phyloP scores from a whole-genome alignment of 2,329 filamentous ascomycete genomes.

The Venturia aucupariae region DNA sequence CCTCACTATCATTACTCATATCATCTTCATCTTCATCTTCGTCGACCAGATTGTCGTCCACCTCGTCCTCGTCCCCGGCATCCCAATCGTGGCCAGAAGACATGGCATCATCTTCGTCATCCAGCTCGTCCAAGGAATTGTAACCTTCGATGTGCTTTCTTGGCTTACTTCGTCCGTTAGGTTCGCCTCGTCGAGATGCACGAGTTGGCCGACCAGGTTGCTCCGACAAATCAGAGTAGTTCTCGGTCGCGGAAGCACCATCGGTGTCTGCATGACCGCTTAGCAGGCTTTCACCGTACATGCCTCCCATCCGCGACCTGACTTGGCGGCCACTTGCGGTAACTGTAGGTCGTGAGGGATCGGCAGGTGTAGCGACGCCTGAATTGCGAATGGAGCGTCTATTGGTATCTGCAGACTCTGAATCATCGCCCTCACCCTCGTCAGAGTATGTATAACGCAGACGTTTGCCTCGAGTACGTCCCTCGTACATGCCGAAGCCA shows the following conservation, averaged over 20 bases:
- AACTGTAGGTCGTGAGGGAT: constrained; percentile 53
- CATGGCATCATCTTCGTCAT: constrained; percentile 55
- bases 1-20: constrained; percentile 33
- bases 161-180: constrained; percentile 33
- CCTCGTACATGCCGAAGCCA: constrained; percentile 90
- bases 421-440: constrained; percentile 61
- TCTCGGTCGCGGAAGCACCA: constrained; percentile 34
- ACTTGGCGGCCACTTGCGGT: constrained; percentile 87
- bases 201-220: constrained; percentile 36
- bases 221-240: constrained; percentile 31
- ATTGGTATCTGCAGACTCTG: constrained; percentile 43
- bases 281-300: constrained; percentile 54
- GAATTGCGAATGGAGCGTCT: constrained; percentile 53
- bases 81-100: constrained; percentile 58
- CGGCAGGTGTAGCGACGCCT: constrained; percentile 61
- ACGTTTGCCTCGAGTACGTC: constrained; percentile 88
- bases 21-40: constrained; percentile 51
- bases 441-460: constrained; percentile 96
- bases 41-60: constrained; percentile 52
- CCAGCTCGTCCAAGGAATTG: constrained; percentile 52
- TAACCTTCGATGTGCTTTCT: constrained; percentile 43
- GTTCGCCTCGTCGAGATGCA: constrained; percentile 22
- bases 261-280: constrained; percentile 39
- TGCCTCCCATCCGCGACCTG: constrained; percentile 52
- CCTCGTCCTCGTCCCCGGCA: constrained; percentile 61